These are phyloP conservation scores for Linnemannia elongata DNA, from an alignment of 192 early-diverging fungal genomes.

Conservation along the genomic window DNA sequence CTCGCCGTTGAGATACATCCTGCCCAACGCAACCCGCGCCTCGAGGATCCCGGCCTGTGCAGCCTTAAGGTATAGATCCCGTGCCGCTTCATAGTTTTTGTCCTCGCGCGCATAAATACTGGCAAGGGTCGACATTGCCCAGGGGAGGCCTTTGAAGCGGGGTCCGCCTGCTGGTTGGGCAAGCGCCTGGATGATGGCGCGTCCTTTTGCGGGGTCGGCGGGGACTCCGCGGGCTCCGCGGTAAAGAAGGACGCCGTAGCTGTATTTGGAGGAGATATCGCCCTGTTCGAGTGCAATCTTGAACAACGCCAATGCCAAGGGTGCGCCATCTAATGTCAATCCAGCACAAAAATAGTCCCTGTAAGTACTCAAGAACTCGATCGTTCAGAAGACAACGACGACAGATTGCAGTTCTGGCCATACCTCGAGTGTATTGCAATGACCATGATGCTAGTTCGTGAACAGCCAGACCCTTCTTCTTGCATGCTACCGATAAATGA, in stretches of 20 bases:
- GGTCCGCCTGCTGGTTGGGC: conserved; percentile 26
- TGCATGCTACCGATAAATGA: conserved; percentile 17
- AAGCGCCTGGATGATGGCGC: conserved; percentile 52
- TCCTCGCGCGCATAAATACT: conserved; percentile 60
- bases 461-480: conserved; percentile 14
- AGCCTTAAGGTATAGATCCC: conserved; percentile 63
- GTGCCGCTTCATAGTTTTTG: conserved; percentile 51
- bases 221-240: conserved; percentile 58
- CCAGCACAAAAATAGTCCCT: neutral
- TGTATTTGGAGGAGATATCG: conserved; percentile 58
- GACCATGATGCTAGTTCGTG: conserved; percentile 20
- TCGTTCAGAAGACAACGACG: neutral
- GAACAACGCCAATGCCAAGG: conserved; percentile 57
- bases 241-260: conserved; percentile 64
- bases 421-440: conserved; percentile 45
- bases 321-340: conserved; percentile 43
- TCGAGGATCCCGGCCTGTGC: conserved; percentile 48
- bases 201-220: conserved; percentile 52
- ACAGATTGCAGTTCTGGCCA: neutral
- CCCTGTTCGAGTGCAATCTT: conserved; percentile 57
- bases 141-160: conserved; percentile 54
- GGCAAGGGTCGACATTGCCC: conserved; percentile 62
- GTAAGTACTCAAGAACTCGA: neutral
- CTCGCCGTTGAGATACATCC: conserved; percentile 53
- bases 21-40: conserved; percentile 58